Evolutionary conservation across 352 stramenopile genomes (phyloP).

Genomic region (Pythium guiyangense): DNA sequence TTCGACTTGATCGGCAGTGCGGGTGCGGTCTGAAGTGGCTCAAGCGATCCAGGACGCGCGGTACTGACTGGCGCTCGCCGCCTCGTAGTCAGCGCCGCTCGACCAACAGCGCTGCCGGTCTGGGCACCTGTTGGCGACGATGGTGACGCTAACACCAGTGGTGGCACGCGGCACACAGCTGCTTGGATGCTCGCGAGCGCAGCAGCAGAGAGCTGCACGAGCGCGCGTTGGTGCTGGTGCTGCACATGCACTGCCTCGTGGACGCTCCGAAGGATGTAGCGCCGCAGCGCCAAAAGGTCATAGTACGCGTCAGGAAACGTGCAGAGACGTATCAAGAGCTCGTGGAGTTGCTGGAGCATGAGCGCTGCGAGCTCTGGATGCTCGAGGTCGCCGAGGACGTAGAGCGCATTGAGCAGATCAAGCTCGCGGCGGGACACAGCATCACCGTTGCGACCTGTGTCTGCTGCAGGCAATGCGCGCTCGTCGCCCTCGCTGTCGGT

Average conservation of each 20-base stretch:
- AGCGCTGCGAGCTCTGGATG: constrained; percentile 34
- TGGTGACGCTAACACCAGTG: background rate
- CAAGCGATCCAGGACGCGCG: background rate
- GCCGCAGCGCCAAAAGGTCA: constrained; percentile 41
- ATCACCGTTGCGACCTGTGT: background rate
- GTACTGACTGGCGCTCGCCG: background rate
- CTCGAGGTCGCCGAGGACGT: constrained; percentile 45
- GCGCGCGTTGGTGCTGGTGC: constrained; percentile 35
- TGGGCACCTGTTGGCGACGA: no score
- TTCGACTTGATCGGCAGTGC: constrained; percentile 18
- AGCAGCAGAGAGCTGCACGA: constrained; percentile 2
- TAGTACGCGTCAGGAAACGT: constrained; percentile 52
- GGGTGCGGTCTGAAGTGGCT: background rate
- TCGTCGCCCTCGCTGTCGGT: constrained; percentile 14
- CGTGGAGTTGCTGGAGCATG: constrained; percentile 43
- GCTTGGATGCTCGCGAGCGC: constrained; percentile 10
- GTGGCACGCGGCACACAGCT: background rate
- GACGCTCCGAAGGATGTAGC: constrained; percentile 54
- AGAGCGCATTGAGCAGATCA: constrained; percentile 43
- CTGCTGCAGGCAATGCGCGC: constrained; percentile 3
- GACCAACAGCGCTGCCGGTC: no score
- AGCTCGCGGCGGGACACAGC: constrained; percentile 14
- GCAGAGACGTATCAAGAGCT: constrained; percentile 33
- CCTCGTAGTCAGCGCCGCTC: no score
- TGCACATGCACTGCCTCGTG: constrained; percentile 42